phyloP scores from a whole-genome alignment of 2,329 filamentous ascomycete species.

The Tolypocladium tropicale region DNA sequence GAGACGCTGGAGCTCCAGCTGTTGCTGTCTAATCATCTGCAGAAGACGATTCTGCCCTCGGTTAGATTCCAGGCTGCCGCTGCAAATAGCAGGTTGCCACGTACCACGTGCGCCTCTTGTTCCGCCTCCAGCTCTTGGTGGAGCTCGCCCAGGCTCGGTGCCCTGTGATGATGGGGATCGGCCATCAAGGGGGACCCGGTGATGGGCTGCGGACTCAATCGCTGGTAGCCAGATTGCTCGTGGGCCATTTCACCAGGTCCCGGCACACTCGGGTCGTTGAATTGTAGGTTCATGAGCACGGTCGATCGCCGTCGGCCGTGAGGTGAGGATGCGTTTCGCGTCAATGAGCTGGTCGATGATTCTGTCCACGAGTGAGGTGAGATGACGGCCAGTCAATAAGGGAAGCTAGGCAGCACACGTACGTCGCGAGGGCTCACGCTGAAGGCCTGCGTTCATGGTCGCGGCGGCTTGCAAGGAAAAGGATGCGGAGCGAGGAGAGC shows the following conservation, averaged over 20 bases:
- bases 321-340: constrained; percentile 31
- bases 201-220: constrained; percentile 33
- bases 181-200: constrained; percentile 35
- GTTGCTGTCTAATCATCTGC: constrained; percentile 66
- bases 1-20: constrained; percentile 56
- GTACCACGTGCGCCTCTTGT: constrained; percentile 66
- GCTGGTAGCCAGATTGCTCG: constrained; percentile 19
- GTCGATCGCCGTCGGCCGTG: constrained; percentile 54
- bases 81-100: constrained; percentile 12
- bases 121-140: constrained; percentile 73
- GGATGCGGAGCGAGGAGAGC: constrained; percentile 54
- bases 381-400: background rate
- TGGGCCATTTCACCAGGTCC: constrained; percentile 59
- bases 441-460: constrained; percentile 66
- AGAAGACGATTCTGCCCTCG: constrained; percentile 57
- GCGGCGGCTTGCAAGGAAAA: constrained; percentile 67
- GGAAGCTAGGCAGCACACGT: constrained; percentile 15
- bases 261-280: constrained; percentile 60
- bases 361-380: constrained; percentile 21
- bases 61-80: constrained; percentile 5
- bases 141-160: constrained; percentile 64
- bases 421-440: constrained; percentile 52
- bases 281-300: constrained; percentile 62
- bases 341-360: constrained; percentile 42
- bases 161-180: constrained; percentile 53